A percentile compares a stretch with the other conserved stretches of the same genome.
Evolutionary conservation across 2,329 filamentous ascomycete species (phyloP).

Genomic region (Penicillium janthinellum): DNA sequence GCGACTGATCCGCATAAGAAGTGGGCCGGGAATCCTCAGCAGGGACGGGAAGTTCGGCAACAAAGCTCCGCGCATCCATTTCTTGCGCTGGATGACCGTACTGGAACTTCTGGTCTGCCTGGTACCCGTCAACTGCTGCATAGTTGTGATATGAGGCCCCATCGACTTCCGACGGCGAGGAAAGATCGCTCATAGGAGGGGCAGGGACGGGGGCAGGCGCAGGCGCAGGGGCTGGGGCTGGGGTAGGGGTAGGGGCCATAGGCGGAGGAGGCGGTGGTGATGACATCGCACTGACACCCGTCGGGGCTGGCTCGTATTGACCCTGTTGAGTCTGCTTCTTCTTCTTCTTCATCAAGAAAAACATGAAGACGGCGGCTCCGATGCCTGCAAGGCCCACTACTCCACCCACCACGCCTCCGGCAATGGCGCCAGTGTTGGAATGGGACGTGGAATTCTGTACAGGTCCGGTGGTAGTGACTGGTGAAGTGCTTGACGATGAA

Average conservation of each 20-base stretch:
- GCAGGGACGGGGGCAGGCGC: neutral
- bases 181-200: neutral
- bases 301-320: neutral
- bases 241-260: too few relatives aligned
- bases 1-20: neutral
- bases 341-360: constrained; percentile 14
- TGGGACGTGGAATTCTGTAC: too few relatives aligned
- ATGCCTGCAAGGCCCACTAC: constrained; percentile 16
- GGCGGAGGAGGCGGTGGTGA: neutral
- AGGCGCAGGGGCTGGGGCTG: too few relatives aligned
- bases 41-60: constrained; percentile 9
- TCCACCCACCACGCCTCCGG: constrained; percentile 19
- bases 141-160: constrained; percentile 3
- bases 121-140: constrained; percentile 11
- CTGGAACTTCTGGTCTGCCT: constrained; percentile 5
- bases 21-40: neutral
- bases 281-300: neutral
- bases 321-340: constrained; percentile 10
- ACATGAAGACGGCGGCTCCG: constrained; percentile 14
- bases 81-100: constrained; percentile 3
- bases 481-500: neutral
- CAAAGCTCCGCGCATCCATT: constrained; percentile 7
- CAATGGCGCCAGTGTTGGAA: constrained; percentile 13
- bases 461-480: too few relatives aligned
- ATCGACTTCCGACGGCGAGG: constrained; percentile 6